phyloP scores from a whole-genome alignment of 495 filamentous ascomycete genomes.

The Podospora appendiculata region DNA sequence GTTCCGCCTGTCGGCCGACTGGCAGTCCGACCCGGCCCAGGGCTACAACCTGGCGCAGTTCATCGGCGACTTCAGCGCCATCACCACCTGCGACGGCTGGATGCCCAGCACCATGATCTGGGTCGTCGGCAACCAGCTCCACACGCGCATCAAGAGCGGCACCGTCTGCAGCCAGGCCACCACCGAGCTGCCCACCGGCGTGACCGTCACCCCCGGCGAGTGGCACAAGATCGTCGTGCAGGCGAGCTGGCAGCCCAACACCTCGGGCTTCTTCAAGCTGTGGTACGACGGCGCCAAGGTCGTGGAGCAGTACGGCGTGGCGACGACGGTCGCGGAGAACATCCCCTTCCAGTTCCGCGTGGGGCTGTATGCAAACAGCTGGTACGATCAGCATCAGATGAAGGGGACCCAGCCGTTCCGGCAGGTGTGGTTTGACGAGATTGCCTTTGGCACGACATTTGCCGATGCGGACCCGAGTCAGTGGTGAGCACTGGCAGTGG shows the following conservation, averaged over 20 bases:
- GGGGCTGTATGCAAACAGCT: slow-evolving; percentile 50
- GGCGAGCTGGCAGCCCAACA: slow-evolving; percentile 39
- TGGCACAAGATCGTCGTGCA: slow-evolving; percentile 47
- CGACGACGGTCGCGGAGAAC: slow-evolving; percentile 40
- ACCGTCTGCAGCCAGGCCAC: slow-evolving; percentile 20
- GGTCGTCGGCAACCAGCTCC: slow-evolving; percentile 39
- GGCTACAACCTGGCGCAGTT: slow-evolving; percentile 49
- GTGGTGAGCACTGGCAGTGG: too few relatives aligned
- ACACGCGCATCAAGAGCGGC: slow-evolving; percentile 40
- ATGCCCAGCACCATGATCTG: slow-evolving; percentile 50
- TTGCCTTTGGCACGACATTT: slow-evolving; percentile 40
- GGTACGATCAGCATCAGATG: slow-evolving; percentile 41
- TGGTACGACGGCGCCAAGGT: slow-evolving; percentile 47
- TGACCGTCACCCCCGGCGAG: slow-evolving; percentile 33
- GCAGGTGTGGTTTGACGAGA: slow-evolving; percentile 48
- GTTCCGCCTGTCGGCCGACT: slow-evolving; percentile 42
- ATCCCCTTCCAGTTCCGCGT: slow-evolving; percentile 44
- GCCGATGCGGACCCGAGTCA: slow-evolving; percentile 33
- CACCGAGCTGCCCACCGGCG: slow-evolving; percentile 26
- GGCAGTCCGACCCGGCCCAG: slow-evolving; percentile 42
- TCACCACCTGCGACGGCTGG: slow-evolving; percentile 39
- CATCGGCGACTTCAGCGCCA: slow-evolving; percentile 44
- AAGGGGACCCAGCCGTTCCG: slow-evolving; percentile 40
- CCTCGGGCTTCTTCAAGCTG: slow-evolving; percentile 40
- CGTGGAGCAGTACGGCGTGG: slow-evolving; percentile 30